Evolutionary conservation across 805 yeast species (phyloP).

Genomic region (Teunomyces pallodes): DNA sequence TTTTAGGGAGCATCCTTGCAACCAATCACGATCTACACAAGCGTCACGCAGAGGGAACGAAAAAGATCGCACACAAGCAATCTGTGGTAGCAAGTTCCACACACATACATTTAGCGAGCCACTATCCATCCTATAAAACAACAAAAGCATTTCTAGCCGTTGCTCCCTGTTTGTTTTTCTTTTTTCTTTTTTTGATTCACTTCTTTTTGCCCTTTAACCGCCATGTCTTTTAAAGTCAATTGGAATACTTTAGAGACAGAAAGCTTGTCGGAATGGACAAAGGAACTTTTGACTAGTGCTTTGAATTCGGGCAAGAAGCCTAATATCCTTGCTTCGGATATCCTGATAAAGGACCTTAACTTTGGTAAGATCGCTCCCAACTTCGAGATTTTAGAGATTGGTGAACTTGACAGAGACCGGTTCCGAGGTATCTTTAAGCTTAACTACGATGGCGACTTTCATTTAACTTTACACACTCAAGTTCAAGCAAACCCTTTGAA

Average conservation of each 20-base stretch:
- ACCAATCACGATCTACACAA: neutral
- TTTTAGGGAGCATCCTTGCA: neutral
- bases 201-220: neutral
- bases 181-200: neutral
- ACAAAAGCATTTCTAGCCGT: neutral
- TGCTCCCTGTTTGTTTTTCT: neutral
- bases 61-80: neutral
- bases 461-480: constrained; percentile 69
- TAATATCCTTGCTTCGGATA: constrained; percentile 65
- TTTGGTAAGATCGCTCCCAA: constrained; percentile 75
- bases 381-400: constrained; percentile 77
- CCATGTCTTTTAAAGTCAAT: constrained; percentile 75
- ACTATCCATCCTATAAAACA: neutral
- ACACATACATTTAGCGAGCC: too few relatives aligned
- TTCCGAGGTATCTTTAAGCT: constrained; percentile 82
- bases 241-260: constrained; percentile 75
- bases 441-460: constrained; percentile 72
- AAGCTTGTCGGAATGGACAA: constrained; percentile 59
- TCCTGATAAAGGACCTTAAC: constrained; percentile 63
- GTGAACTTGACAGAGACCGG: constrained; percentile 72
- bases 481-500: constrained; percentile 84
- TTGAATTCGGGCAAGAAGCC: constrained; percentile 73
- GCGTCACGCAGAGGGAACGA: neutral
- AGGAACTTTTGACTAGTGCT: constrained; percentile 65
- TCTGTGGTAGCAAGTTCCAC: neutral